These are phyloP conservation scores for Ajuga chamaepitys DNA, from an alignment of 257 asterid species.

Conservation along the genomic window DNA sequence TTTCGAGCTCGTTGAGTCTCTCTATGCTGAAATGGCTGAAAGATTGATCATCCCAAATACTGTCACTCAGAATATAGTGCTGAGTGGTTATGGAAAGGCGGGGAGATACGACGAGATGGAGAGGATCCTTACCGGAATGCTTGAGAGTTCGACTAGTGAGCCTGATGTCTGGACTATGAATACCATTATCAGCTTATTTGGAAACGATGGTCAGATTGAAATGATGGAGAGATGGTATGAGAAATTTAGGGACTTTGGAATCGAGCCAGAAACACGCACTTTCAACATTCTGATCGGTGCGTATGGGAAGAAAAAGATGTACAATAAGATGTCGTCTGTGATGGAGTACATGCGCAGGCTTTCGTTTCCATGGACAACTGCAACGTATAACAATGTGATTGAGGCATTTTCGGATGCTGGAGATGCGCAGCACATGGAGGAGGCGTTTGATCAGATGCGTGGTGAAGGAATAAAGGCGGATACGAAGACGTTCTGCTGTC, in stretches of 20 bases:
- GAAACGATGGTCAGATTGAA: conserved; percentile 74
- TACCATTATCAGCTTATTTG: conserved; percentile 66
- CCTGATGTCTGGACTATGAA: conserved; percentile 98
- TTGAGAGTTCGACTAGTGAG: conserved; percentile 37
- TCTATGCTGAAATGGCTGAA: conserved; percentile 60
- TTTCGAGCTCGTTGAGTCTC: conserved; percentile 65
- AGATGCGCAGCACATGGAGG: conserved; percentile 78
- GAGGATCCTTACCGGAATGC: conserved; percentile 65
- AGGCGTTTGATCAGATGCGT: conserved; percentile 78
- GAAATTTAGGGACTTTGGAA: conserved; percentile 68
- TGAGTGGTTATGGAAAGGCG: conserved; percentile 81
- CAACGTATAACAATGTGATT: conserved; percentile 86
- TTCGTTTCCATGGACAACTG: conserved; percentile 85
- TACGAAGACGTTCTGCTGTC: conserved; percentile 83
- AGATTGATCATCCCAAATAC: conserved; percentile 68
- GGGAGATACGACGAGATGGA: conserved; percentile 87
- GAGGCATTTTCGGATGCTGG: conserved; percentile 88
- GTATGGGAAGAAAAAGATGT: conserved; percentile 83
- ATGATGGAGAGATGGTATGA: conserved; percentile 96
- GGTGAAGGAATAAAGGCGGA: conserved; percentile 74
- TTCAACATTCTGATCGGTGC: conserved; percentile 87
- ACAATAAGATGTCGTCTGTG: conserved; percentile 87
- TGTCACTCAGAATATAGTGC: conserved; percentile 78
- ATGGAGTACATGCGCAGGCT: conserved; percentile 97
- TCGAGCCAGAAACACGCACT: conserved; percentile 78